Conservation (phyloP, 75 land plant species). For the Sequoia sempervirens region DNA sequence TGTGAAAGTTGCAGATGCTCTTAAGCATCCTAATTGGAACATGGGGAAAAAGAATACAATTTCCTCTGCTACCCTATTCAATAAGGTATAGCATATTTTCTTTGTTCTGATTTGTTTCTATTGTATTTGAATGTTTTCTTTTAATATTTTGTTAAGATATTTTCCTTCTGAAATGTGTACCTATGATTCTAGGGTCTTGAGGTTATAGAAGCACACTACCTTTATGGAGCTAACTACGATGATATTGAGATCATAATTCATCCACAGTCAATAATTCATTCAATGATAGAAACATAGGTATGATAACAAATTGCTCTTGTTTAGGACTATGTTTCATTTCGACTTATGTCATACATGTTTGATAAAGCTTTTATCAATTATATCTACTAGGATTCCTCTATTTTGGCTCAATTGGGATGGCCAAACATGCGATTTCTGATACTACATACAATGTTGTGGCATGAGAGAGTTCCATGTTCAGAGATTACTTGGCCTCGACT, state of each 20-base stretch:
- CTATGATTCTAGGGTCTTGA: slow-evolving; percentile 67
- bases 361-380: neutral
- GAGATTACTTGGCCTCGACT: slow-evolving; percentile 97
- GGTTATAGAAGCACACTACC: slow-evolving; percentile 96
- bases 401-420: slow-evolving; percentile 92
- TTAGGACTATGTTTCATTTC: neutral
- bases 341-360: neutral
- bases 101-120: neutral
- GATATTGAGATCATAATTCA: slow-evolving; percentile 92
- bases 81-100: slow-evolving; percentile 48
- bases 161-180: neutral
- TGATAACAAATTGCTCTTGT: neutral
- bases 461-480: slow-evolving; percentile 85
- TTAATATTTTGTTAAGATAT: slow-evolving; percentile 5
- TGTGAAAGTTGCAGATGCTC: slow-evolving; percentile 91
- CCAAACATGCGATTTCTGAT: slow-evolving; percentile 98
- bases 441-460: slow-evolving; percentile 93
- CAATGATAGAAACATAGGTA: slow-evolving; percentile 98
- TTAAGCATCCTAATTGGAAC: slow-evolving; percentile 98
- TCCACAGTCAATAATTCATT: slow-evolving; percentile 97
- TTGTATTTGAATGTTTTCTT: neutral
- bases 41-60: slow-evolving; percentile 98
- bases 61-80: slow-evolving; percentile 93
- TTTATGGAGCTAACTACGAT: slow-evolving; percentile 95
- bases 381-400: slow-evolving; percentile 77